These are phyloP conservation scores for Apiospora arundinis DNA, from an alignment of 2,329 filamentous ascomycete species.

Conservation along the genomic window DNA sequence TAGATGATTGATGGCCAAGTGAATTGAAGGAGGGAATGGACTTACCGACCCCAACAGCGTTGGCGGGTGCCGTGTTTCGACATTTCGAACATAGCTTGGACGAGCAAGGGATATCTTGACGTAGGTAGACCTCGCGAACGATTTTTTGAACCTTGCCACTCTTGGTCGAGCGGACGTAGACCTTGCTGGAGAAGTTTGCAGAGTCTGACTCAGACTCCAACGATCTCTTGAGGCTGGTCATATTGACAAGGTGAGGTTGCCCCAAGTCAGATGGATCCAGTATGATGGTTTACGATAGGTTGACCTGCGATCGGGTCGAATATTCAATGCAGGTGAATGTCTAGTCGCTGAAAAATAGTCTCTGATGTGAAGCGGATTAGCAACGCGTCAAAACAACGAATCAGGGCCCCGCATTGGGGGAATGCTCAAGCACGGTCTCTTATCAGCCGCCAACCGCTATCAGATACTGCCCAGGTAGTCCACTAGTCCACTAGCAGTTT, in stretches of 20 bases:
- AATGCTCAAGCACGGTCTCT: neutral
- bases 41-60: slow-evolving; percentile 79
- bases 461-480: neutral
- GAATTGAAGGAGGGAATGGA: slow-evolving; percentile 14
- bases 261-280: neutral
- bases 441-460: slow-evolving; percentile 24
- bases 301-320: slow-evolving; percentile 1
- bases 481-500: neutral
- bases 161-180: slow-evolving; percentile 92
- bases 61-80: slow-evolving; percentile 74
- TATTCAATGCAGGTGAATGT: neutral
- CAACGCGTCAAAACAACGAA: slow-evolving; percentile 20
- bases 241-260: slow-evolving; percentile 40
- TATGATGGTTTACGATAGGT: neutral
- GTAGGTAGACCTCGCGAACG: slow-evolving; percentile 92
- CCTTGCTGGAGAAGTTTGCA: slow-evolving; percentile 89
- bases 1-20: neutral
- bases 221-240: slow-evolving; percentile 71
- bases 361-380: neutral
- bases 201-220: slow-evolving; percentile 59
- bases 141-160: slow-evolving; percentile 99
- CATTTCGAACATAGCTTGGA: slow-evolving; percentile 86
- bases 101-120: slow-evolving; percentile 96
- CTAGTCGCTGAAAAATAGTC: slow-evolving; percentile 10
- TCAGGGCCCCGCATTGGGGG: neutral